Evolutionary conservation across 345 rosid genomes (phyloP), one percentile per base, ranked within the genome.

Genomic region (Citrus sinensis): DNA sequence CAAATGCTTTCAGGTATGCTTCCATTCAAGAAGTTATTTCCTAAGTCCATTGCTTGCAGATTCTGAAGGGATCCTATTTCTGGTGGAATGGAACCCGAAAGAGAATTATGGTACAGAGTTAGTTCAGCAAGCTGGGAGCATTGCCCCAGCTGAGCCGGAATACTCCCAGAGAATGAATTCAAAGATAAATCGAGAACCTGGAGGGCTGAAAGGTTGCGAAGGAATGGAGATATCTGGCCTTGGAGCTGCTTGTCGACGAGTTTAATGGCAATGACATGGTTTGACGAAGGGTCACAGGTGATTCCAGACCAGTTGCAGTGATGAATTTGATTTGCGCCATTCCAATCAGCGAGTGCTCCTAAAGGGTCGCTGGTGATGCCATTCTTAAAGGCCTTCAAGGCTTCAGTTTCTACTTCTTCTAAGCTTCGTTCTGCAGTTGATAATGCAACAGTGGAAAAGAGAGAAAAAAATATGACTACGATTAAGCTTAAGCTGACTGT

Each of bases 221-320:
- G 80, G 69, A 81, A 85, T 9, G 98, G 90, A 73, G 97, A 87
- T 58, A 94, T 78, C 79, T 68, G 67, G 56, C 98, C 98, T 67
- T 64, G 59, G 77, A 94, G 94, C 88, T 90, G 95, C 88, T 76
- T 88, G 55, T 89, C 94, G 32, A 75, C 58, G 54, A 94, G 82
- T 73, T 88, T 67, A 80, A 94, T 78, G 0, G 90, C 80, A 58
- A 89, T 40, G 49, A 92, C 92, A 2, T 42, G 89, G 67, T 84
- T 77, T 0, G 84, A 78, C 59, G 87, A 82, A 59, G 80, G 74
- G 34, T 88, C 94, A 20, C 97, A 93, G 51, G 86, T 80, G 82
- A 94, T 82, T 14, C 97, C 97, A 6, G 95, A 83, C 98, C 98
- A 93, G 73, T 86, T 90, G 87, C 98, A 93, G 80, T 90, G 93